These are phyloP conservation scores for Leishmania amazonensis DNA, from an alignment of 208 protist genomes.

Conservation along the genomic window DNA sequence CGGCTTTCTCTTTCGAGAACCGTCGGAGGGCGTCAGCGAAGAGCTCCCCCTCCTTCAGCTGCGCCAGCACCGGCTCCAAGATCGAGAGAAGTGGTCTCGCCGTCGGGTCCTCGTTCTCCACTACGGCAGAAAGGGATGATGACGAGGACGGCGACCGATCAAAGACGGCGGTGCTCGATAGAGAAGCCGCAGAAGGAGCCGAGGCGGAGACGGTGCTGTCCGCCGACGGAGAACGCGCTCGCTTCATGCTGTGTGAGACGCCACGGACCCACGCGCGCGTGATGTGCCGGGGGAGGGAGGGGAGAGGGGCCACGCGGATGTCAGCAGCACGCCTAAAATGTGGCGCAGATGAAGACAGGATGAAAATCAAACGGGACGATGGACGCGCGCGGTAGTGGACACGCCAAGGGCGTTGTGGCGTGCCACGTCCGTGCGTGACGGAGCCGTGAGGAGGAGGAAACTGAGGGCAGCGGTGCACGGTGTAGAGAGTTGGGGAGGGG, in stretches of 20 bases:
- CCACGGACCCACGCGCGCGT: not conserved
- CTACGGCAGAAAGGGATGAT: slow-evolving; percentile 28
- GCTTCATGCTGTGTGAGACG: slow-evolving; percentile 20
- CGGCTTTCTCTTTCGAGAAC: slow-evolving; percentile 13
- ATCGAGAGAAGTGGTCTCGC: slow-evolving; percentile 25
- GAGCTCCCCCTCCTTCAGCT: slow-evolving; percentile 32
- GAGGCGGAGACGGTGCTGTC: slow-evolving; percentile 4
- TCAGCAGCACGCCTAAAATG: not conserved
- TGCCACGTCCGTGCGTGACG: not conserved
- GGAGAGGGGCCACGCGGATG: not conserved
- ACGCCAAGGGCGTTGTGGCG: not conserved
- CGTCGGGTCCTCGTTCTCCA: slow-evolving; percentile 36
- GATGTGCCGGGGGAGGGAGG: not conserved
- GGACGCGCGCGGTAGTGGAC: not conserved
- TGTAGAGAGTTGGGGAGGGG: not conserved
- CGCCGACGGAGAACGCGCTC: slow-evolving; percentile 21
- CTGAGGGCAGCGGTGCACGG: not conserved
- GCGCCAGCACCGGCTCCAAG: slow-evolving; percentile 17
- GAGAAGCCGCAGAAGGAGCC: not conserved
- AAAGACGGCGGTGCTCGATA: not conserved
- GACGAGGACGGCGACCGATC: slow-evolving; percentile 11
- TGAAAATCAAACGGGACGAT: not conserved
- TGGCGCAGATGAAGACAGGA: not conserved
- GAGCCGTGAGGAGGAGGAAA: not conserved
- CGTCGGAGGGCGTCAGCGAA: slow-evolving; percentile 33